A percentile compares a stretch with the other conserved stretches of the same genome.
phyloP scores from a whole-genome alignment of 805 yeast species.

The Dipodascus geniculatus region DNA sequence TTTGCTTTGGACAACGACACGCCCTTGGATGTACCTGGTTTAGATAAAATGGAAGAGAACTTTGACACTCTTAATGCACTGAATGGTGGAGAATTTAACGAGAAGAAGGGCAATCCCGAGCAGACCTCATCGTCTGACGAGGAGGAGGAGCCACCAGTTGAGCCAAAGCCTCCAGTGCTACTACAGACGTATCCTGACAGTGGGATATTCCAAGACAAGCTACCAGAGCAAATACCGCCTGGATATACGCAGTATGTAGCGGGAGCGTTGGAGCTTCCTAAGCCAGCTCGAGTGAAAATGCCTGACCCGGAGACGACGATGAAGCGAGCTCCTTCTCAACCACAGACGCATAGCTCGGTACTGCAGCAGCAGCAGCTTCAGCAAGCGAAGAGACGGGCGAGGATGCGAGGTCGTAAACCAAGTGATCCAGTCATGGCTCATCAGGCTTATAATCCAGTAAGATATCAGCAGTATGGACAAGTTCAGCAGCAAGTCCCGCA shows the following conservation, averaged over 20 bases:
- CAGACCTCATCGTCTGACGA: neutral
- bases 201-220: neutral
- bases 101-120: neutral
- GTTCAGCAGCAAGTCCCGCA: constrained; percentile 14
- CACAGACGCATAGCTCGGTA: constrained; percentile 30
- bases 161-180: constrained; percentile 1
- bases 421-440: neutral
- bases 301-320: constrained; percentile 1
- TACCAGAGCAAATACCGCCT: constrained; percentile 4
- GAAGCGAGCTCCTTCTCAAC: constrained; percentile 1
- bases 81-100: neutral
- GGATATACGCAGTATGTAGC: neutral
- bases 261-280: constrained; percentile 3
- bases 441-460: constrained; percentile 2
- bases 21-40: neutral
- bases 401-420: neutral
- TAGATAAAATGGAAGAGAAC: neutral
- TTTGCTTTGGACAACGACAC: neutral
- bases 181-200: constrained; percentile 2
- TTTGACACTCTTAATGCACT: neutral
- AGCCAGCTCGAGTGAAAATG: neutral
- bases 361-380: constrained; percentile 28
- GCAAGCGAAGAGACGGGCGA: constrained; percentile 1
- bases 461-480: constrained; percentile 5
- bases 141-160: constrained; percentile 4